Evolutionary conservation across 345 rosid genomes (phyloP).

Genomic region (Eucalyptus pauciflora): DNA sequence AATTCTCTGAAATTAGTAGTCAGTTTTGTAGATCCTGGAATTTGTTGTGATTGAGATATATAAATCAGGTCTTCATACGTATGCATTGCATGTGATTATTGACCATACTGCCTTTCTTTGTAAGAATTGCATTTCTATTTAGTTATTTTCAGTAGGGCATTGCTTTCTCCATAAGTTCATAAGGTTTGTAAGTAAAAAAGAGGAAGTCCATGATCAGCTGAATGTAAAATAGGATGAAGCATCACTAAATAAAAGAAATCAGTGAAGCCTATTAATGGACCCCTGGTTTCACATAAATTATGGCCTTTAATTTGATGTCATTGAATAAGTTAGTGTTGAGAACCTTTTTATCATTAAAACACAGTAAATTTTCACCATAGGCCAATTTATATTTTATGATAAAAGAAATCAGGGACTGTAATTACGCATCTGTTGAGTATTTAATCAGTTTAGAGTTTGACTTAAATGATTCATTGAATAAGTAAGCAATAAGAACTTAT

Average conservation of each 20-base stretch:
- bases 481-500: neutral
- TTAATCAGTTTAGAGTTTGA: neutral
- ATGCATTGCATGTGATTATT: neutral
- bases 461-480: neutral
- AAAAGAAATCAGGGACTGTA: neutral
- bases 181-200: neutral
- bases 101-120: neutral
- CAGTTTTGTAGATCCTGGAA: neutral
- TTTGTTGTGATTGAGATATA: neutral
- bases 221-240: neutral
- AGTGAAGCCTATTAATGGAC: neutral
- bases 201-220: neutral
- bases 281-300: neutral
- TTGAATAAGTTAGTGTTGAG: neutral
- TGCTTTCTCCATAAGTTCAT: neutral
- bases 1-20: neutral
- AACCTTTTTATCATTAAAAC: neutral
- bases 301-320: neutral
- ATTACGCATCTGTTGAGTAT: neutral
- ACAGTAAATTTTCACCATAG: neutral
- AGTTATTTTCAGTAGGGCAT: neutral
- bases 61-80: neutral
- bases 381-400: neutral
- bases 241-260: neutral
- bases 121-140: neutral